Base-by-base conservation (phyloP, 116 monocot species). In the Iris pallida region DNA sequence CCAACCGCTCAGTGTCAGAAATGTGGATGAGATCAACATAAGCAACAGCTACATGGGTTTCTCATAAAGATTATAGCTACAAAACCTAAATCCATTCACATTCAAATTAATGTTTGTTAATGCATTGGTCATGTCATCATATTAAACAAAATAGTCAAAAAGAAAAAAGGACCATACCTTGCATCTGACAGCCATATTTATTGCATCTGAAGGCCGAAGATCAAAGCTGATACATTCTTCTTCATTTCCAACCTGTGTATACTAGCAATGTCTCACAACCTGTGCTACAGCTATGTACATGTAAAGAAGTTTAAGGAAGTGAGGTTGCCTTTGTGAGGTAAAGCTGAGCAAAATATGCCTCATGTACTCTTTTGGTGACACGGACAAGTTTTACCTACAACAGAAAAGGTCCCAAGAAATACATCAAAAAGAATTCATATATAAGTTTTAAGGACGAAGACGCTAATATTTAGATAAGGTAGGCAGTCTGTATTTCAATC, bases 151-250 rank as follows among this genome's bases (percentile, higher is more conserved):
- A 59, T 41, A 16, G 41, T 40, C 41, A 41, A 9, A 6, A 9
- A 6, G 15, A 16, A 64, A 52, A 8, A 65, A 16, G 40, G 59
- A 47, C 20, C 55, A 72, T 45, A 95, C 95, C 86, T 95, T 85
- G 80, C 91, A 91, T 43, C 90, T 76, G 12, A 95, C 86, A 54
- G 95, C 95, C 63, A 95, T 88, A 71, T 95, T 95, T 10, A 95
- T 95, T 55, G 95, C 95, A 88, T 95, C 95, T 48, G 95, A 95
- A 60, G 95, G 95, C 19, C 90, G 82, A 45, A 95, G 85, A 78
- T 95, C 95, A 67, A 95, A 73, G 45, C 83, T 76, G 6, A 90
- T 84, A 19, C 41, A 76, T 13, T 88, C 88, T 11, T 78, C 59
- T 75, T 88, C 91, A 86, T 85, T 74, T 7, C 86, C 95, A 55